Percentiles rank a stretch among this genome's conserved stretches.
Conservation (phyloP, 2,329 filamentous ascomycete species). For the Tolypocladium endophyticum region DNA sequence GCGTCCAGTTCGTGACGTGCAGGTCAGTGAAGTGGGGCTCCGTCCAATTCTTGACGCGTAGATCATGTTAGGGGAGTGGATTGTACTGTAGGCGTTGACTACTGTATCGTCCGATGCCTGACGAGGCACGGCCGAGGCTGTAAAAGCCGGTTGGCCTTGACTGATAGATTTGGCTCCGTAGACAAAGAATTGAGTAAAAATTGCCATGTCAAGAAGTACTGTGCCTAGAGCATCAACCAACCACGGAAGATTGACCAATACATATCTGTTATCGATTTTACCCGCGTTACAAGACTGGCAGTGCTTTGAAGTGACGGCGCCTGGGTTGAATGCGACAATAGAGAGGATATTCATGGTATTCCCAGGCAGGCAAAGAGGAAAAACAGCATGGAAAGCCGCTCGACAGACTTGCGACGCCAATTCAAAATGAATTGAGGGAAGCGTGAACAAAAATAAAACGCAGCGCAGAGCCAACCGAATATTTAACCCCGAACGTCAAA, state of each 20-base stretch:
- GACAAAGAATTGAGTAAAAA: not conserved
- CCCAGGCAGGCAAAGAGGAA: not conserved
- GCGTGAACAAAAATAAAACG: not conserved
- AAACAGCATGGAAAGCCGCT: not conserved
- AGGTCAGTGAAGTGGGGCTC: too few relatives aligned
- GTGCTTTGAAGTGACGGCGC: not conserved
- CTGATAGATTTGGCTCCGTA: not conserved
- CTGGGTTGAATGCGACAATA: not conserved
- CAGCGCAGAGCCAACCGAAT: not conserved
- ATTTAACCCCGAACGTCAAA: not conserved
- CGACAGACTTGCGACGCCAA: not conserved
- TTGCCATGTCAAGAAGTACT: not conserved
- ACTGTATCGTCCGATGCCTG: too few relatives aligned
- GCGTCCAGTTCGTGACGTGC: too few relatives aligned
- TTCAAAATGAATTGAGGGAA: not conserved
- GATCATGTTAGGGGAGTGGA: too few relatives aligned
- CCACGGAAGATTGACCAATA: not conserved
- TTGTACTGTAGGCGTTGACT: too few relatives aligned
- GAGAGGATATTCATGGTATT: not conserved
- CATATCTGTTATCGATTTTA: not conserved
- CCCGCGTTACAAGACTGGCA: not conserved
- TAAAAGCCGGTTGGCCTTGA: not conserved
- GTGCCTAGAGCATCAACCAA: not conserved
- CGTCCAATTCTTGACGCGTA: too few relatives aligned
- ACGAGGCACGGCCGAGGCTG: too few relatives aligned